Conservation (phyloP, 495 filamentous ascomycete genomes). For the Penicillium tannophilum region DNA sequence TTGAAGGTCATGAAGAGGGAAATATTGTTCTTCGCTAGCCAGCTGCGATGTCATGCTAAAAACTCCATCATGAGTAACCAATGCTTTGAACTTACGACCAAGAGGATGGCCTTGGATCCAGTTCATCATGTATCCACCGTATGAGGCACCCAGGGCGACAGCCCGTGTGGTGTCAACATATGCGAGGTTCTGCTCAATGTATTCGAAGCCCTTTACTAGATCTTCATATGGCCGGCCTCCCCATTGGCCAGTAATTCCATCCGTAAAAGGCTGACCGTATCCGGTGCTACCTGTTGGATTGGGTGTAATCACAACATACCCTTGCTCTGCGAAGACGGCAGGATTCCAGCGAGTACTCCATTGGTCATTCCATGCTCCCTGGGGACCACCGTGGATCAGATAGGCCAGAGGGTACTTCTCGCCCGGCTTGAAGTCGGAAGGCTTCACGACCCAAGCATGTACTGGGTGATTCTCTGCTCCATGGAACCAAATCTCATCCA, state of each 20-base stretch:
- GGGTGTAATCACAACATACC: slow-evolving; percentile 83
- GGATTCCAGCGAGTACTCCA: slow-evolving; percentile 95
- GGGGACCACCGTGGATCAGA: slow-evolving; percentile 86
- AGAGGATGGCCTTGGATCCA: slow-evolving; percentile 57
- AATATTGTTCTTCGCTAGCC: slow-evolving; percentile 84
- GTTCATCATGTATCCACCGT: slow-evolving; percentile 86
- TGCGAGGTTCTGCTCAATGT: slow-evolving; percentile 67
- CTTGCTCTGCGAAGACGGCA: slow-evolving; percentile 87
- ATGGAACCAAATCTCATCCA: slow-evolving; percentile 72
- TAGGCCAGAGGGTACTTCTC: slow-evolving; percentile 83
- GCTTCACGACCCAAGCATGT: slow-evolving; percentile 82
- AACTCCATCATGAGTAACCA: slow-evolving; percentile 89
- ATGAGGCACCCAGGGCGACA: slow-evolving; percentile 81
- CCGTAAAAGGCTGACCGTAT: slow-evolving; percentile 78
- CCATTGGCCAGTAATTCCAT: slow-evolving; percentile 78
- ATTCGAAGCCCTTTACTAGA: slow-evolving; percentile 76
- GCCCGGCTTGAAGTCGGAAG: slow-evolving; percentile 70
- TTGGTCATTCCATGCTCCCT: slow-evolving; percentile 78
- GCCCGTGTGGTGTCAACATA: slow-evolving; percentile 79
- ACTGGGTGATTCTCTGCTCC: slow-evolving; percentile 63
- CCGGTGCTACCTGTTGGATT: slow-evolving; percentile 88
- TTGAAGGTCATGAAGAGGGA: slow-evolving; percentile 80
- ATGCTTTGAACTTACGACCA: slow-evolving; percentile 78
- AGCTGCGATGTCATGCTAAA: slow-evolving; percentile 78
- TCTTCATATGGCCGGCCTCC: slow-evolving; percentile 80